Conservation (phyloP, 768 basidiomycete species). For the Termitomyces sp. region DNA sequence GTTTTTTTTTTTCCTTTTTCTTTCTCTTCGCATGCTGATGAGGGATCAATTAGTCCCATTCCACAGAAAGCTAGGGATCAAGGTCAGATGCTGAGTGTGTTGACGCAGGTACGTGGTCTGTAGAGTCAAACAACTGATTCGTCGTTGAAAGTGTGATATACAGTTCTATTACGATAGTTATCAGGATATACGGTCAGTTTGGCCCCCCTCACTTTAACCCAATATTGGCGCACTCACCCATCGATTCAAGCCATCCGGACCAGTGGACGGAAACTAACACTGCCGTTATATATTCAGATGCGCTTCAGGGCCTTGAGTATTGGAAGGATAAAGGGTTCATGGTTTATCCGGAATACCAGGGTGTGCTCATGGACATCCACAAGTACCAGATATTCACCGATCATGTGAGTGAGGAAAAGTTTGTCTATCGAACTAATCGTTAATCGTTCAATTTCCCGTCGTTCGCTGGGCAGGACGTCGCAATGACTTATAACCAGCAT, state of each 20-base stretch:
- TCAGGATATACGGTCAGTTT: conserved; percentile 57
- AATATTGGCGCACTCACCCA: background rate
- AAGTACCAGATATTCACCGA: conserved; percentile 71
- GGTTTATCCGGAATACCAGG: conserved; percentile 43
- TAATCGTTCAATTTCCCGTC: background rate
- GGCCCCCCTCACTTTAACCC: too few relatives aligned
- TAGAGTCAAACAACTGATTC: background rate
- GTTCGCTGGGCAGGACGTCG: conserved; percentile 46
- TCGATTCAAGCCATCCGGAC: conserved; percentile 22
- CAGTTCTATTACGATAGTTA: conserved; percentile 75
- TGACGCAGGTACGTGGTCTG: conserved; percentile 30
- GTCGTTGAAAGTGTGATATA: conserved; percentile 14
- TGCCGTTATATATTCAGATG: conserved; percentile 68
- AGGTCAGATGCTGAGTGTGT: conserved; percentile 35
- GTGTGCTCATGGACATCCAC: conserved; percentile 82
- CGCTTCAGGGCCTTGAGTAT: conserved; percentile 67
- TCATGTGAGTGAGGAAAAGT: conserved; percentile 31
- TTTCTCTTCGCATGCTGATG: too few relatives aligned
- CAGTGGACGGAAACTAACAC: conserved; percentile 47
- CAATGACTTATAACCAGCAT: conserved; percentile 45
- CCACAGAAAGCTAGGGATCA: too few relatives aligned
- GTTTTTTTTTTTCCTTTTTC: conserved; percentile 10
- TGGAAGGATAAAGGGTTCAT: conserved; percentile 54
- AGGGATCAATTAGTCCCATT: too few relatives aligned
- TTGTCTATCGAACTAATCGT: too few relatives aligned